A percentile compares a stretch with the other conserved stretches of the same genome.
Evolutionary conservation across 257 asterid species (phyloP).

Genomic region (Solanum habrochaites): DNA sequence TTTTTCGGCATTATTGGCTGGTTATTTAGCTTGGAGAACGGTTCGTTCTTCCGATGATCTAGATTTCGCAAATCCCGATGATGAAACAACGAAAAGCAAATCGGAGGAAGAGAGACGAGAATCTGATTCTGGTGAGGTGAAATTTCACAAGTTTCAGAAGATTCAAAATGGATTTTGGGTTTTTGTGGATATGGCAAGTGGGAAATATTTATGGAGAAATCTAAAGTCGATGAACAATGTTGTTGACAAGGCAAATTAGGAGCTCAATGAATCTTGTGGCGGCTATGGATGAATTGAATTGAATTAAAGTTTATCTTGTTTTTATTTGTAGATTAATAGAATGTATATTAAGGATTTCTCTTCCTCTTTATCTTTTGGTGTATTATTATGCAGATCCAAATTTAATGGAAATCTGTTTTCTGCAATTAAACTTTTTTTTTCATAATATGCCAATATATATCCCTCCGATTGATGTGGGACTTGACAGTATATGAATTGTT

Average conservation of each 20-base stretch:
- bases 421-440: not conserved
- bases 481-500: not conserved
- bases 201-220: constrained; percentile 36
- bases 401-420: not conserved
- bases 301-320: not conserved
- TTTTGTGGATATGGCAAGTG: constrained; percentile 45
- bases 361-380: not conserved
- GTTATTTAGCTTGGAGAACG: constrained; percentile 37
- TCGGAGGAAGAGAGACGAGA: not conserved
- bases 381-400: not conserved
- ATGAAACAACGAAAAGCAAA: not conserved
- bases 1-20: constrained; percentile 44
- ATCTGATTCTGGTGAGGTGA: constrained; percentile 3
- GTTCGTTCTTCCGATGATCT: constrained; percentile 3
- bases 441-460: not conserved
- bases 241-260: not conserved
- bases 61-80: not conserved
- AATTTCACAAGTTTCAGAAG: not conserved
- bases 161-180: constrained; percentile 32
- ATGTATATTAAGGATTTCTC: not conserved
- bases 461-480: not conserved
- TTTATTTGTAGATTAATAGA: not conserved
- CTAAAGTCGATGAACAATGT: constrained; percentile 8
- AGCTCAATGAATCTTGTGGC: not conserved
- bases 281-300: not conserved